These are phyloP conservation scores for Hypomyces perniciosus DNA, from an alignment of 2,329 filamentous ascomycete species.

Conservation along the genomic window DNA sequence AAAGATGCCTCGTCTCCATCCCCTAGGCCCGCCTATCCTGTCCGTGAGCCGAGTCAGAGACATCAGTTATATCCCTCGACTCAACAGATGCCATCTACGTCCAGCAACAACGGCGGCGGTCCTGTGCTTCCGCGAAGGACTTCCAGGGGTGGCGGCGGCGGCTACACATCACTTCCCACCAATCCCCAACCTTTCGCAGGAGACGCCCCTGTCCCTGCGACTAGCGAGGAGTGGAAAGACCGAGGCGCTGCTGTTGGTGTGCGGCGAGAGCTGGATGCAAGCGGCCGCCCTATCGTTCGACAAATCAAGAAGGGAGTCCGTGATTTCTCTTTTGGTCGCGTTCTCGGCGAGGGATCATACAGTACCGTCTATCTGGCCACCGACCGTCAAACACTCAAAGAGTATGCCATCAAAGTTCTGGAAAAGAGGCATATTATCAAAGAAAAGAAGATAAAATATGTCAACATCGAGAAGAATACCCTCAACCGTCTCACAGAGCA, in stretches of 20 bases:
- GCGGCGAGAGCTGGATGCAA: slow-evolving; percentile 76
- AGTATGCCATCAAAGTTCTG: slow-evolving; percentile 96
- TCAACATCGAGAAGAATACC: slow-evolving; percentile 99
- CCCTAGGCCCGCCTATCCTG: slow-evolving; percentile 34
- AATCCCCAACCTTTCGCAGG: slow-evolving; percentile 27
- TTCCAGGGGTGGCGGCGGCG: slow-evolving; percentile 64
- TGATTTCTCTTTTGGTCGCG: slow-evolving; percentile 88
- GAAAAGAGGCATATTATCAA: slow-evolving; percentile 99
- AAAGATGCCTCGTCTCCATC: slow-evolving; percentile 43
- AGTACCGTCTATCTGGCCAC: slow-evolving; percentile 91
- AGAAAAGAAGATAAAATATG: slow-evolving; percentile 99
- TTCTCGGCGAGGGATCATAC: slow-evolving; percentile 94
- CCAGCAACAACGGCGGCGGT: neutral
- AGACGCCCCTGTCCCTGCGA: slow-evolving; percentile 42
- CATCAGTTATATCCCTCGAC: slow-evolving; percentile 32
- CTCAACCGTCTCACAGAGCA: slow-evolving; percentile 94
- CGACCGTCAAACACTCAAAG: slow-evolving; percentile 86
- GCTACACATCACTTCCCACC: slow-evolving; percentile 36
- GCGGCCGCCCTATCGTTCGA: slow-evolving; percentile 72
- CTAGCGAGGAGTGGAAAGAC: slow-evolving; percentile 93
- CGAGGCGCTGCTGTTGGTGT: slow-evolving; percentile 82
- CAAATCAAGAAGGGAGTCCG: slow-evolving; percentile 95
- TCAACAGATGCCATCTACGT: neutral
- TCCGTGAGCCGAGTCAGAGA: slow-evolving; percentile 62
- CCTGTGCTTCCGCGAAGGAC: slow-evolving; percentile 64